These are phyloP conservation scores for Scytalidium sp. DNA, from an alignment of 2,329 filamentous ascomycete genomes.

Conservation along the genomic window DNA sequence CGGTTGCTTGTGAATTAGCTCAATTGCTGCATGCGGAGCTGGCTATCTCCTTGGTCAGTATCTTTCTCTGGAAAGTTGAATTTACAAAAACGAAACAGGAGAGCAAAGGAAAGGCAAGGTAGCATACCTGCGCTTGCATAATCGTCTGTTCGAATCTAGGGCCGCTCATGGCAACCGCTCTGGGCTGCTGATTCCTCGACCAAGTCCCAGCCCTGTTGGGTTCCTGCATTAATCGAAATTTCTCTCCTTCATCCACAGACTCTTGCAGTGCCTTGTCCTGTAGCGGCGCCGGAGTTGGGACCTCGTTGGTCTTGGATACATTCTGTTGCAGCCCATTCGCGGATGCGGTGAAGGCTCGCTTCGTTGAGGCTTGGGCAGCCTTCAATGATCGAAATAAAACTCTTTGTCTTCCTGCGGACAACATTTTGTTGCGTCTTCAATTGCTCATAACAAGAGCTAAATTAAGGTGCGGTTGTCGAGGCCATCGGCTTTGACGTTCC, in stretches of 20 bases:
- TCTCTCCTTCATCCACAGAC: constrained; percentile 38
- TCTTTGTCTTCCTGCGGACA: constrained; percentile 37
- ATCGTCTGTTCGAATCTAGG: constrained; percentile 97
- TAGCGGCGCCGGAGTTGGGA: constrained; percentile 45
- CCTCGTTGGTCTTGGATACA: constrained; percentile 60
- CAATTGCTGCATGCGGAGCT: constrained; percentile 84
- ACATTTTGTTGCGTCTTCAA: constrained; percentile 34
- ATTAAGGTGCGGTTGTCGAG: constrained; percentile 6
- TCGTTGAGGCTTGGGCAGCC: constrained; percentile 23
- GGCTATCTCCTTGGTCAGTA: constrained; percentile 57
- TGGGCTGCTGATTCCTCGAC: constrained; percentile 81
- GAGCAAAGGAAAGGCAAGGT: neutral
- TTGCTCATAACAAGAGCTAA: constrained; percentile 11
- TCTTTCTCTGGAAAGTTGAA: constrained; percentile 1
- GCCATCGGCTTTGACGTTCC: constrained; percentile 3
- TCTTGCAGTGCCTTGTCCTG: constrained; percentile 54
- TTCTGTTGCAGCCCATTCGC: constrained; percentile 51
- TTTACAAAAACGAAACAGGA: neutral
- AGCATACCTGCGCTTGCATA: constrained; percentile 80
- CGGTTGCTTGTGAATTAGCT: constrained; percentile 92
- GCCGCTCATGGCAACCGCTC: constrained; percentile 83
- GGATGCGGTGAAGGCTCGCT: constrained; percentile 30
- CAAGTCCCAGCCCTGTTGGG: constrained; percentile 81
- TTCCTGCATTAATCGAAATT: constrained; percentile 55
- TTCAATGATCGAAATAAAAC: constrained; percentile 35